Base-by-base conservation (phyloP, 176 grass and related monocot genomes). In the Areca catechu region DNA sequence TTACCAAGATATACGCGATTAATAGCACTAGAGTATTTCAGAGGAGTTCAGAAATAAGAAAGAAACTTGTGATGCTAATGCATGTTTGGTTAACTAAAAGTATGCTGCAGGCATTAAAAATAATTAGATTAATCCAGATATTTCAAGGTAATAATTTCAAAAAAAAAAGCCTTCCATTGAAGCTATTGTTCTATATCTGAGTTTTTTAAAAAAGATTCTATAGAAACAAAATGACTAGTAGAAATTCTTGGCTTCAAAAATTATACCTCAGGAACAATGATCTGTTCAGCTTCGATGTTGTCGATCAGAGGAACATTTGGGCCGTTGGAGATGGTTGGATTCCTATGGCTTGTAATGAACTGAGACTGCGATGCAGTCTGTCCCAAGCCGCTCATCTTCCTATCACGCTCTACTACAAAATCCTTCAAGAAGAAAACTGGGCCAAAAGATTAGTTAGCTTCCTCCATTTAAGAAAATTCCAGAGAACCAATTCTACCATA, bases 261-360 rank as follows among this genome's bases (percentile, higher is more conserved):
- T 15, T 47, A 82, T 88, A 97, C 93, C 93, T 88, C 93, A 28
- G 80, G 79, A 56, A 97, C 87, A 17, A 91, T 58, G 68, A 97
- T 82, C 71, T 97, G 93, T 66, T 90, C 80, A 19, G 66, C 81
- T 84, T 91, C 86, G 30, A 91, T 88, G 70, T 55, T 82, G 24
- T 91, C 83, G 5, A 97, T 97, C 17, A 97, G 82, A 69, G 87
- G 93, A 3, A 60, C 54, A 20, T 80, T 83, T 1, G 78, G 69
- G 23, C 93, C 87, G 73, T 71, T 79, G 1, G 78, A 75, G 70
- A 19, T 43, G 37, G 66, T 77, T 14, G 34, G 65, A 61, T 58
- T 78, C 3, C 56, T 74, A 55, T 63, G 54, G 53, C 80, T 97
- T 16, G 66, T 67, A 3, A 97, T 83, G 56, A 97, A 97, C 15